Evolutionary conservation across 2,329 filamentous ascomycete genomes (phyloP), one percentile per base, ranked within the genome.

Genomic region (Aspergillus persii): DNA sequence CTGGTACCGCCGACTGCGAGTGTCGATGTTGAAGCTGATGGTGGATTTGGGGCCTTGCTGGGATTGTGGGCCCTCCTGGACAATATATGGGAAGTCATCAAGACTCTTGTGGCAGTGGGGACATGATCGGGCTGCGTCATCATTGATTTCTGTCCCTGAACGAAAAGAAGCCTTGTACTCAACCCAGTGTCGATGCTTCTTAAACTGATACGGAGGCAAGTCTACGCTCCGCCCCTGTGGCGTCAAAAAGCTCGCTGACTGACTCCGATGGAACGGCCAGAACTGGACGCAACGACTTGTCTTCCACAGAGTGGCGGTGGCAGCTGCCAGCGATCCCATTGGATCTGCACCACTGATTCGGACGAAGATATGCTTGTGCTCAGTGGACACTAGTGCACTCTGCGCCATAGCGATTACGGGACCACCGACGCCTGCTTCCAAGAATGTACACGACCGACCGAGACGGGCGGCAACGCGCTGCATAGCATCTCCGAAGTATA

Each of bases 401-500:
- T 67, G 61, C 0, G 68, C 70, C 72, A 79, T 77, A 9, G 58
- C 33, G 0, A 69, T 69, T 11, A 77, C 68, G 1, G 74, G 57
- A 6, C 53, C 53, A 0, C 18, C 46, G 7, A 52, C 72, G 0
- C 78, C 78, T 0, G 75, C 77, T 54, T 80, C 79, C 0, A 80
- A 68, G 55, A 64, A 79, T 11, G 72, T 60, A 18, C 58, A 61
- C 0, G 23, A 6, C 0, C 66, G 62, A 23, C 64, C 61, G 8
- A 36, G 9, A 7, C 65, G 52, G 18, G 68, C 51, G 0, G 64
- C 61, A 0, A 81, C 63, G 1, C 78, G 63, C 44, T 71, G 11
- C 9, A 63, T 31, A 1, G 61, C 81, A 2, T 80, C 68, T 3
- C 69, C 36, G 65, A 83, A 83, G 63, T 71, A 80, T 0, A 83